Evolutionary conservation across 345 rosid species (phyloP).

Genomic region (Fremontodendron californicum): DNA sequence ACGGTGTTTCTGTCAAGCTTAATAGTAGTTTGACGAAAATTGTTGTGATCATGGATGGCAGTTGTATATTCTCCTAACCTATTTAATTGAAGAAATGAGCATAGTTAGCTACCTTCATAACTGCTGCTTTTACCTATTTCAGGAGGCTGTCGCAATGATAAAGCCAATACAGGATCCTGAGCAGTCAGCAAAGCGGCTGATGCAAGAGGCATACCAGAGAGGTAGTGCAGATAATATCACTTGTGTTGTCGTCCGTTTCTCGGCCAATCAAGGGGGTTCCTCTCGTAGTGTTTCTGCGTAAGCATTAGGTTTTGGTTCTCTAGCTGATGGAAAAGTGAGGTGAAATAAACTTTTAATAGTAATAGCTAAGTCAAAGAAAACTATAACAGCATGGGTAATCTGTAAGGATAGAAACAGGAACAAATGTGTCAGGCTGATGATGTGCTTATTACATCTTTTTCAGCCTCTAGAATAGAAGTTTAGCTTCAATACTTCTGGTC

Average conservation of each 20-base stretch:
- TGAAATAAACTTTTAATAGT: slow-evolving; percentile 13
- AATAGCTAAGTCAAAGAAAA: slow-evolving; percentile 20
- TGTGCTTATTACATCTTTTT: slow-evolving; percentile 4
- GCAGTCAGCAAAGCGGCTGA: slow-evolving; percentile 77
- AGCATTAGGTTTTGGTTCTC: slow-evolving; percentile 17
- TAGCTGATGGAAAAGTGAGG: neutral
- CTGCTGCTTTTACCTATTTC: neutral
- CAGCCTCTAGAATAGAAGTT: slow-evolving; percentile 27
- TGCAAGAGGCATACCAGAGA: slow-evolving; percentile 92
- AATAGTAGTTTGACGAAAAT: neutral
- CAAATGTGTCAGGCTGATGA: slow-evolving; percentile 8
- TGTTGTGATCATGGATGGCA: neutral
- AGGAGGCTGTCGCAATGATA: slow-evolving; percentile 90
- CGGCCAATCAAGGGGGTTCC: slow-evolving; percentile 43
- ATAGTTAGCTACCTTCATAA: neutral
- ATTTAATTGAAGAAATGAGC: neutral
- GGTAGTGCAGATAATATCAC: slow-evolving; percentile 99
- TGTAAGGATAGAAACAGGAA: slow-evolving; percentile 15
- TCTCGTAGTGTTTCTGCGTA: slow-evolving; percentile 27
- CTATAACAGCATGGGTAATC: slow-evolving; percentile 8
- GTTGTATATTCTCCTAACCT: neutral
- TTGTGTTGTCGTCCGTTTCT: slow-evolving; percentile 87
- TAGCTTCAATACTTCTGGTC: slow-evolving; percentile 21
- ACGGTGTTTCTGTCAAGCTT: neutral
- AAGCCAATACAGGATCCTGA: slow-evolving; percentile 77